These are phyloP conservation scores for Usnea hakonensis DNA, from an alignment of 495 filamentous ascomycete species.

Conservation along the genomic window DNA sequence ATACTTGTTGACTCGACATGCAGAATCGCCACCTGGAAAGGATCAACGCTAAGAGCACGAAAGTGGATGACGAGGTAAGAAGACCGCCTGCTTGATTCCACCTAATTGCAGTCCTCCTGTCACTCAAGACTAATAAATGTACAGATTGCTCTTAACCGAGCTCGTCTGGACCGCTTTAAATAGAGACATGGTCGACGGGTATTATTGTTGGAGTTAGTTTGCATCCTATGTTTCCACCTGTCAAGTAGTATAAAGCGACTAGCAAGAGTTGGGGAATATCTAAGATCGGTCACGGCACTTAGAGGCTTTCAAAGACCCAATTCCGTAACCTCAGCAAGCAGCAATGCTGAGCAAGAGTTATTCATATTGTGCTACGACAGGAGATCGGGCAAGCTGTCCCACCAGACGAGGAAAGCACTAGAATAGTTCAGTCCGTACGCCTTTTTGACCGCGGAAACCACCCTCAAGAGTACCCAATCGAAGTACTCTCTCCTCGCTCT, in stretches of 20 bases:
- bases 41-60: slow-evolving; percentile 65
- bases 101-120: not conserved
- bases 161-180: not conserved
- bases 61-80: slow-evolving; percentile 48
- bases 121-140: not conserved
- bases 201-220: not conserved
- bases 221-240: not conserved
- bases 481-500: no score
- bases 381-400: no score
- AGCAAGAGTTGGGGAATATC: not conserved
- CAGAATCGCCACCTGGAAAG: slow-evolving; percentile 69
- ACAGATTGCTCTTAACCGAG: not conserved
- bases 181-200: not conserved
- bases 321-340: no score
- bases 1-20: slow-evolving; percentile 36
- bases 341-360: no score
- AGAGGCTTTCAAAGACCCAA: no score
- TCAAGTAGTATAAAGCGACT: not conserved
- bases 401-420: no score
- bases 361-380: no score
- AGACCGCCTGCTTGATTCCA: not conserved
- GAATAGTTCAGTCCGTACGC: no score
- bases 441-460: no score
- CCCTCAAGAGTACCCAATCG: no score
- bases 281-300: no score